Base-by-base conservation (phyloP, 352 stramenopile species). In the Globisporangium lucens region DNA sequence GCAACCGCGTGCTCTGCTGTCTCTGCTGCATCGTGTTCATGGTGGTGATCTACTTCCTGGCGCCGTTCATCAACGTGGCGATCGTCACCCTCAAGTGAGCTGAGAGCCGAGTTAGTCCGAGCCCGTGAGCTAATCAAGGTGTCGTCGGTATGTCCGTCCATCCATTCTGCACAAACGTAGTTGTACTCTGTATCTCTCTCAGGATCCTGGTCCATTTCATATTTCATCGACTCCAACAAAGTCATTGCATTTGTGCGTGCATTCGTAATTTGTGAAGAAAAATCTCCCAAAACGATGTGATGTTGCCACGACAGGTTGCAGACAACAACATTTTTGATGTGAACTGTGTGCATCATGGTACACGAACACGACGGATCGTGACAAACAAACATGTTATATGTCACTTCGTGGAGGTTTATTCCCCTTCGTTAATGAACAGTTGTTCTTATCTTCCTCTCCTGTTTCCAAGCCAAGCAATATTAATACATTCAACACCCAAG, bases 21-120 rank as follows among this genome's bases (percentile, higher is more conserved):
- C 83, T 91, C 58, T 95, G 86, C 85, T 96, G 87, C 69, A 66
- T 96, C 27, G 63, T 86, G 12, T 89, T 95, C 75, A 91, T 95
- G 78, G 79, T 93, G 15, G 63, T 95, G 66, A 78, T 95, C 66
- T 93, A 93, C 79, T 93, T 96, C 73, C 72, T 95, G 47, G 86
- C 84, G 55, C 88, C 87, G 4, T 90, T 93, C 65, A 93, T 95
- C 73, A 93, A 95, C 65, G 70, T 93, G 38, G 78, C 89, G 29
- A 90, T 95, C 64, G 80, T 93, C 60, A 71, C 86, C 29, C 57
- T 92, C 33, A 91, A 91, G 73, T 66, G 41, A 63, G 2, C 17
- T 15, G 10, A 47, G 38, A 47, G 38, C 13, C 4, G 15, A 43
- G 36, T 43, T 3, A 15, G 13, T 47, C 38, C 38, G 5, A 47